Conservation (phyloP, 371 early-diverging fungal genomes). For the Dichotomocladium elegans region DNA sequence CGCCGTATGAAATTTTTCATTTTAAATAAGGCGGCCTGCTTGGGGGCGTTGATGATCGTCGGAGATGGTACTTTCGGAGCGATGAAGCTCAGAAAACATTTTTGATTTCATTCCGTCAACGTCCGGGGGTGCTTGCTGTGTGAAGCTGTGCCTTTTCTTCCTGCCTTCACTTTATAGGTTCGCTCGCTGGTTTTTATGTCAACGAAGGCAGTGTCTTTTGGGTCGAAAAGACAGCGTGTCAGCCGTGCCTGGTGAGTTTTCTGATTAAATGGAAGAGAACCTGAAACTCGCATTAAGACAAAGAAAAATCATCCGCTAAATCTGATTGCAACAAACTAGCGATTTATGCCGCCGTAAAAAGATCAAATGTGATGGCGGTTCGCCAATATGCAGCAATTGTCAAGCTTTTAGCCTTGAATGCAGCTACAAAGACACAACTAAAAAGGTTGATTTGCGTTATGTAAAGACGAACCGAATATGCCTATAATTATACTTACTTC, state of each 20-base stretch:
- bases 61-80: no score
- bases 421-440: constrained; percentile 41
- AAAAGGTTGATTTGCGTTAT: constrained; percentile 24
- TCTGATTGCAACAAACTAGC: constrained; percentile 16
- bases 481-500: neutral
- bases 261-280: neutral
- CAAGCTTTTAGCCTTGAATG: constrained; percentile 36
- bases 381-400: constrained; percentile 52
- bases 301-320: neutral
- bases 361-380: constrained; percentile 60
- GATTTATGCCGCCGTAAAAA: constrained; percentile 63
- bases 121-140: no score
- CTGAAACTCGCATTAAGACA: neutral
- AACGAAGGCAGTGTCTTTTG: no score
- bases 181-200: no score
- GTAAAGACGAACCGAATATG: neutral
- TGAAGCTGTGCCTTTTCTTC: no score
- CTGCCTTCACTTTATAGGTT: no score
- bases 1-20: no score
- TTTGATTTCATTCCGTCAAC: no score
- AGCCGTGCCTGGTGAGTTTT: constrained; percentile 19
- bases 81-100: no score
- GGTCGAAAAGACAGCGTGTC: constrained; percentile 14
- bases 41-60: no score
- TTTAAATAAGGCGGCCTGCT: no score